Percentiles rank a stretch among this genome's conserved stretches.
phyloP scores from a whole-genome alignment of 1,284 basidiomycete genomes.

The Peniophora sp. region DNA sequence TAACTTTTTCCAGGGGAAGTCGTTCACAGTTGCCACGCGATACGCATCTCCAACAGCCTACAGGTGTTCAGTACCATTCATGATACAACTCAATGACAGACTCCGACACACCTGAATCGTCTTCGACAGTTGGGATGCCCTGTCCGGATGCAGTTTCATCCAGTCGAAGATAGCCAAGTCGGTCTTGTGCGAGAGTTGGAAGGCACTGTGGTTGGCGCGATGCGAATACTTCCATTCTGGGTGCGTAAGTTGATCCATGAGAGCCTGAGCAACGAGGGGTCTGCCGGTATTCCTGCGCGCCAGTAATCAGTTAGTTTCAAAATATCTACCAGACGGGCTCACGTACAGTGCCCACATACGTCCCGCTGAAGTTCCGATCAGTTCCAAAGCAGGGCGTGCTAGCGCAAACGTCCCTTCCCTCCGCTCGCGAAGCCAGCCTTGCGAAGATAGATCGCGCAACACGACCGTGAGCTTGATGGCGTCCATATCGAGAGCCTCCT shows the following conservation, averaged over 20 bases:
- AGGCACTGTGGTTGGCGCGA: slow-evolving; percentile 14
- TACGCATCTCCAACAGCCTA: slow-evolving; percentile 11
- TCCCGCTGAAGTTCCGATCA: slow-evolving; percentile 13
- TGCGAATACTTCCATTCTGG: slow-evolving; percentile 17
- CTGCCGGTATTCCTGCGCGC: slow-evolving; percentile 16
- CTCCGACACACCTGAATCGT: slow-evolving; percentile 6
- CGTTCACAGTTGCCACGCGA: slow-evolving; percentile 7
- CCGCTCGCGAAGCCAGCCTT: slow-evolving; percentile 18
- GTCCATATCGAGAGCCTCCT: slow-evolving; percentile 14
- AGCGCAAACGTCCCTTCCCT: slow-evolving; percentile 14
- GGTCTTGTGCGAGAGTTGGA: slow-evolving; percentile 16
- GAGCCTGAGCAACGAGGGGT: slow-evolving; percentile 12
- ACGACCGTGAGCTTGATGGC: slow-evolving; percentile 13
- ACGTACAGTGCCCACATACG: slow-evolving; percentile 15
- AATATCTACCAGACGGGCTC: not conserved
- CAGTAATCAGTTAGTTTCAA: not conserved
- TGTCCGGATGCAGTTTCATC: slow-evolving; percentile 9
- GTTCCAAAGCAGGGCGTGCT: slow-evolving; percentile 16
- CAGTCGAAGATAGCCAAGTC: slow-evolving; percentile 14
- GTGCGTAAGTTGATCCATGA: slow-evolving; percentile 14
- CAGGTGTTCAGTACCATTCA: not conserved
- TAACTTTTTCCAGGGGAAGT: slow-evolving; percentile 11
- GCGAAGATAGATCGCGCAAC: slow-evolving; percentile 15
- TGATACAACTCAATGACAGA: not conserved
- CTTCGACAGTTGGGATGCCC: slow-evolving; percentile 6